Conservation (phyloP, 768 basidiomycete species). For the Hygrocybe coccinea region DNA sequence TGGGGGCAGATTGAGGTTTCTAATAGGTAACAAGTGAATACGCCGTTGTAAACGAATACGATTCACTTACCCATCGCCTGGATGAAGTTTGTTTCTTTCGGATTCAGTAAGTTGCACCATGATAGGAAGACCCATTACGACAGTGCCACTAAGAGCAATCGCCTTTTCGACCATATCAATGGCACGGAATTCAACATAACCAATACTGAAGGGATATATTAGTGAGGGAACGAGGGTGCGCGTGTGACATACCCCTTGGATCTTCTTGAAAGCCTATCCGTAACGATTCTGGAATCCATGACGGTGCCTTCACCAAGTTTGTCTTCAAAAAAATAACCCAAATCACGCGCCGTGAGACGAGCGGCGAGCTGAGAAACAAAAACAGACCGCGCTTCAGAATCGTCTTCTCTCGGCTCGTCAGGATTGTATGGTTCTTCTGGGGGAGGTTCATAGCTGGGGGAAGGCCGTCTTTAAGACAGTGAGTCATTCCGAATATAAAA, state of each 20-base stretch:
- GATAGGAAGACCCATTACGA: slow-evolving; percentile 97
- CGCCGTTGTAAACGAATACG: neutral
- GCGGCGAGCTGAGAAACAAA: slow-evolving; percentile 98
- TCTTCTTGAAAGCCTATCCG: slow-evolving; percentile 87
- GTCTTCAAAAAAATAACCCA: slow-evolving; percentile 98
- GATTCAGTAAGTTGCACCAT: slow-evolving; percentile 96
- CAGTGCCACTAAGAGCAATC: slow-evolving; percentile 82
- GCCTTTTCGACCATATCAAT: slow-evolving; percentile 91
- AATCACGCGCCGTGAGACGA: slow-evolving; percentile 91
- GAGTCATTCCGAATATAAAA: slow-evolving; percentile 9
- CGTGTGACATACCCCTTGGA: slow-evolving; percentile 82
- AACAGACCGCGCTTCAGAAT: slow-evolving; percentile 96
- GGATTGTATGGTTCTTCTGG: slow-evolving; percentile 68
- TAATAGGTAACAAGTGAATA: slow-evolving; percentile 26
- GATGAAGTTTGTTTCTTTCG: slow-evolving; percentile 85
- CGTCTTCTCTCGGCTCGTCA: slow-evolving; percentile 90
- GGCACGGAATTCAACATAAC: slow-evolving; percentile 93
- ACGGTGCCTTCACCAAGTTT: slow-evolving; percentile 91
- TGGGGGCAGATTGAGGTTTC: slow-evolving; percentile 77
- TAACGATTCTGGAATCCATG: slow-evolving; percentile 94
- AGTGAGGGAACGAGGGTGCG: neutral
- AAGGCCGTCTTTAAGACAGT: slow-evolving; percentile 50
- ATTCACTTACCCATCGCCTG: slow-evolving; percentile 72
- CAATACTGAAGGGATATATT: slow-evolving; percentile 58
- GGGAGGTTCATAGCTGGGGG: slow-evolving; percentile 65